Conservation (phyloP, 2,329 filamentous ascomycete species). For the Trichothecium roseum region DNA sequence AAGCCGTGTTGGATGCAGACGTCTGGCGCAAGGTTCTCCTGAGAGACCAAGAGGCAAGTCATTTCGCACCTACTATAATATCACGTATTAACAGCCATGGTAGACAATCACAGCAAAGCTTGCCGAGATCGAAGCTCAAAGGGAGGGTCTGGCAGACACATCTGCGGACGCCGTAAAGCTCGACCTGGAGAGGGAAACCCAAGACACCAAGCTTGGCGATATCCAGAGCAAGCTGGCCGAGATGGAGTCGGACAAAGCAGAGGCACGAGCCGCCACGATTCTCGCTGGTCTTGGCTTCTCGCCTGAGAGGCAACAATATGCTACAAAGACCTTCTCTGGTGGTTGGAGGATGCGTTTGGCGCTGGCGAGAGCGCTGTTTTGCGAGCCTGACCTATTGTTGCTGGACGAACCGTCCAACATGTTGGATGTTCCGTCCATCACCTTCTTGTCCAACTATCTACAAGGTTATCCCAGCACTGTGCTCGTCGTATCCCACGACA, state of each 20-base stretch:
- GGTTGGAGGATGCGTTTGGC: conserved; percentile 99
- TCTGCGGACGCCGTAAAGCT: conserved; percentile 78
- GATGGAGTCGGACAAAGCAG: conserved; percentile 99
- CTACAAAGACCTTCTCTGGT: conserved; percentile 97
- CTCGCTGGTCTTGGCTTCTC: conserved; percentile 96
- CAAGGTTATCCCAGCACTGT: conserved; percentile 91
- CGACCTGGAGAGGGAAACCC: conserved; percentile 78
- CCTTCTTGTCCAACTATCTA: conserved; percentile 92
- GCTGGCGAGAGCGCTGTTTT: conserved; percentile 89
- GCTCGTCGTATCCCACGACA: conserved; percentile 94
- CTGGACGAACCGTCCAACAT: conserved; percentile 99
- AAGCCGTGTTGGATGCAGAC: conserved; percentile 93
- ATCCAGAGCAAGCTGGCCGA: conserved; percentile 86
- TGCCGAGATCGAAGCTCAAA: conserved; percentile 64
- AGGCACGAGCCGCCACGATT: conserved; percentile 90
- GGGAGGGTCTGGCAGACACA: conserved; percentile 77
- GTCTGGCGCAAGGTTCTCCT: conserved; percentile 97
- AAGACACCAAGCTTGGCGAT: conserved; percentile 84
- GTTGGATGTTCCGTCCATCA: conserved; percentile 99
- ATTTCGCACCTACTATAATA: neutral
- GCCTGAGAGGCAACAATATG: conserved; percentile 77
- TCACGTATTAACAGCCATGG: neutral
- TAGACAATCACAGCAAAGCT: conserved; percentile 70
- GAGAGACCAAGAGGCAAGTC: conserved; percentile 67
- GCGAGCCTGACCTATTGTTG: conserved; percentile 88